These are phyloP conservation scores for Lactarius pseudohatsudake DNA, from an alignment of 768 basidiomycete species.

Conservation along the genomic window DNA sequence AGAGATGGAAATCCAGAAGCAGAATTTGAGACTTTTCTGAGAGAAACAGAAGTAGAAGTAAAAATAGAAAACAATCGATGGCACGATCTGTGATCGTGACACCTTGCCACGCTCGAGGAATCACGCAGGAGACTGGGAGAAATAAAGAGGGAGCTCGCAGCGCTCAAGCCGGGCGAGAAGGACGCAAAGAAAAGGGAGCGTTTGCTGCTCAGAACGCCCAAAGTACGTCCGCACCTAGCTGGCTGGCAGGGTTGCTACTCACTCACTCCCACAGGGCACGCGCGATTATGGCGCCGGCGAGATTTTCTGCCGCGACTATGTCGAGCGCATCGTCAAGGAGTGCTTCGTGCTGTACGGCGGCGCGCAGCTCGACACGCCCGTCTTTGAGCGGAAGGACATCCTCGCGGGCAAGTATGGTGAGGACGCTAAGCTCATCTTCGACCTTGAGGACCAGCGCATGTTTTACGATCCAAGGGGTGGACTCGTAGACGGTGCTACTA, in stretches of 20 bases:
- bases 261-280: constrained; percentile 63
- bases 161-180: constrained; percentile 44
- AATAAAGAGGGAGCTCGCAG: constrained; percentile 56
- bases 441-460: constrained; percentile 95
- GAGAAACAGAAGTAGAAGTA: no score
- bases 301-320: constrained; percentile 87
- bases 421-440: constrained; percentile 96
- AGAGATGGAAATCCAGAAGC: no score
- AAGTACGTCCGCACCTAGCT: constrained; percentile 54
- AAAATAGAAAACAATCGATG: no score
- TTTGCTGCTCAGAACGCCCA: constrained; percentile 88
- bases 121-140: constrained; percentile 70
- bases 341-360: constrained; percentile 89
- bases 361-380: constrained; percentile 93
- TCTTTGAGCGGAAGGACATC: constrained; percentile 97
- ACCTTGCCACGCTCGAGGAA: constrained; percentile 52
- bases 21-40: no score
- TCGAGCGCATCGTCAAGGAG: constrained; percentile 85
- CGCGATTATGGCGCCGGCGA: constrained; percentile 91
- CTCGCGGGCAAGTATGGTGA: constrained; percentile 97
- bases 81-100: no score
- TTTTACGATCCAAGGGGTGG: no score
- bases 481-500: no score
- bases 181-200: constrained; percentile 62
- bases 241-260: constrained; percentile 1